phyloP scores from a whole-genome alignment of 2,329 filamentous ascomycete genomes.

The Sclerotinia spermophila region DNA sequence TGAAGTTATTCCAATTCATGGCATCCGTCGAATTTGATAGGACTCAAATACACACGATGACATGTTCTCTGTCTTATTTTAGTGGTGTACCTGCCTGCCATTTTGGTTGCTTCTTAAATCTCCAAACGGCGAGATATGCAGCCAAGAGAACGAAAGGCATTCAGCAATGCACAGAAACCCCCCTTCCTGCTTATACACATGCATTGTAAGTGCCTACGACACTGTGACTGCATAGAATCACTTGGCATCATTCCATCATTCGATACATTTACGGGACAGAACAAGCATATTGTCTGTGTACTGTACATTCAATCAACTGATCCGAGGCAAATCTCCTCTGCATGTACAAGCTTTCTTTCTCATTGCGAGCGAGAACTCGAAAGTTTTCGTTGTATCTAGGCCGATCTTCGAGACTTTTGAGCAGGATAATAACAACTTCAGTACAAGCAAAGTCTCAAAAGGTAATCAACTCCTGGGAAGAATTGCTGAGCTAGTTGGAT shows the following conservation, averaged over 20 bases:
- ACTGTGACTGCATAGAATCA: background rate
- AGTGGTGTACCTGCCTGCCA: background rate
- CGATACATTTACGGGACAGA: background rate
- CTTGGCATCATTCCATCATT: conserved; percentile 9
- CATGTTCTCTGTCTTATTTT: background rate
- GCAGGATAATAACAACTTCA: background rate
- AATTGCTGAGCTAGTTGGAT: background rate
- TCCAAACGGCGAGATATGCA: background rate
- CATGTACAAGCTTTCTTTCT: background rate
- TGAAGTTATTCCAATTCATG: background rate
- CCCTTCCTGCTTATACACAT: background rate
- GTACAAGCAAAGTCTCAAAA: background rate
- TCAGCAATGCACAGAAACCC: background rate
- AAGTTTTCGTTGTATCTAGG: background rate
- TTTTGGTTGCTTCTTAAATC: background rate
- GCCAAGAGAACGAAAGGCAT: background rate
- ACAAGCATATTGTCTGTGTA: background rate
- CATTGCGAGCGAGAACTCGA: background rate
- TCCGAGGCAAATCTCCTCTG: background rate
- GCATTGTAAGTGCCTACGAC: background rate
- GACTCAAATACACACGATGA: background rate
- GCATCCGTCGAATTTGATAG: background rate
- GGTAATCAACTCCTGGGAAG: background rate
- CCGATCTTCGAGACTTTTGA: background rate
- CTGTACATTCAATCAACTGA: background rate